Conservation (phyloP, 2,329 filamentous ascomycete genomes). For the Aplosporella prunicola region DNA sequence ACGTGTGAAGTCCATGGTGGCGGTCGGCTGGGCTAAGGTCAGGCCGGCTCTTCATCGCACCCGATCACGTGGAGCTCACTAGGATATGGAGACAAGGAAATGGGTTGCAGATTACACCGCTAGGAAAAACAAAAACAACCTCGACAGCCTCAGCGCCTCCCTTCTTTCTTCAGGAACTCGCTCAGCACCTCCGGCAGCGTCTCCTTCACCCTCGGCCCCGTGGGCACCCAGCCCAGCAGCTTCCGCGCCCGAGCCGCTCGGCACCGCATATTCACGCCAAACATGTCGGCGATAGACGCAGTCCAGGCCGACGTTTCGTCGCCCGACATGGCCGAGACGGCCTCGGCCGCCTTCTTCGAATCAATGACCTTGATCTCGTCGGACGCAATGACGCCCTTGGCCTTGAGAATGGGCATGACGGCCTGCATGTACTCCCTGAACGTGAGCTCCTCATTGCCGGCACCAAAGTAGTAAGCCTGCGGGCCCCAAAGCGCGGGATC, state of each 20-base stretch:
- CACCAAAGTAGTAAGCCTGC: slow-evolving; percentile 55
- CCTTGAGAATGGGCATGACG: slow-evolving; percentile 33
- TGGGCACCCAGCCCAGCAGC: slow-evolving; percentile 50
- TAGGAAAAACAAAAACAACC: too few relatives aligned
- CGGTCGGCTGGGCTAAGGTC: too few relatives aligned
- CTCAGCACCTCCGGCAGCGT: background rate
- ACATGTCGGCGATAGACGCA: slow-evolving; percentile 33
- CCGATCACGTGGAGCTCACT: too few relatives aligned
- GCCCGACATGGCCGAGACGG: slow-evolving; percentile 35
- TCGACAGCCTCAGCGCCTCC: too few relatives aligned
- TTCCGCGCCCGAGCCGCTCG: slow-evolving; percentile 46
- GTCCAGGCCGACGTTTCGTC: background rate
- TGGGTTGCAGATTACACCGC: too few relatives aligned
- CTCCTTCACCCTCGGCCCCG: slow-evolving; percentile 20
- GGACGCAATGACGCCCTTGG: slow-evolving; percentile 41
- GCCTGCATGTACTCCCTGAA: slow-evolving; percentile 50
- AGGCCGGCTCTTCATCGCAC: too few relatives aligned
- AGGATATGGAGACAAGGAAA: too few relatives aligned
- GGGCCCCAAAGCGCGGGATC: slow-evolving; percentile 40
- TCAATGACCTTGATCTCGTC: slow-evolving; percentile 28
- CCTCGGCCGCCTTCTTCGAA: slow-evolving; percentile 36
- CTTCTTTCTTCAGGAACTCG: background rate
- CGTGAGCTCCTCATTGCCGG: slow-evolving; percentile 50
- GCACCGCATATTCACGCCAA: slow-evolving; percentile 53
- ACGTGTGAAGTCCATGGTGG: slow-evolving; percentile 9